Conservation (phyloP, 768 basidiomycete genomes). For the Lactarius trivialis region DNA sequence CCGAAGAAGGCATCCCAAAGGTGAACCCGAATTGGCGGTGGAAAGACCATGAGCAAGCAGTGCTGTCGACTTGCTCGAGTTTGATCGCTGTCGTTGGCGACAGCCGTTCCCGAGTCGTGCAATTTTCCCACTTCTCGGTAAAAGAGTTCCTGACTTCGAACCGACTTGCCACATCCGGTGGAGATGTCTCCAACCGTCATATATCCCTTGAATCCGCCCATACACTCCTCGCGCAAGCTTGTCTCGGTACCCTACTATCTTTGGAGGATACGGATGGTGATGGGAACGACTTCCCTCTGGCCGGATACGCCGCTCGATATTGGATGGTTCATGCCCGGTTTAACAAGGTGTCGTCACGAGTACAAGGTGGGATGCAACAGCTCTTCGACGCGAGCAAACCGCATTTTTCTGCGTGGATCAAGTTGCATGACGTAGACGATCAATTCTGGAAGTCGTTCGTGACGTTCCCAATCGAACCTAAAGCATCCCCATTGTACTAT, state of each 20-base stretch:
- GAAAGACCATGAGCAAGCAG: neutral
- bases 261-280: neutral
- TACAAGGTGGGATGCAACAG: neutral
- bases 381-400: neutral
- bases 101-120: neutral
- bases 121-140: neutral
- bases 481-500: neutral
- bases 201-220: neutral
- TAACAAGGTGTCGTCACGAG: neutral
- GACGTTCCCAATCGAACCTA: neutral
- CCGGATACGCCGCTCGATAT: neutral
- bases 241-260: neutral
- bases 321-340: neutral
- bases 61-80: neutral
- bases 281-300: neutral
- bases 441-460: neutral
- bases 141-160: neutral
- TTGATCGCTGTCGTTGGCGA: neutral
- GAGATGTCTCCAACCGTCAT: neutral
- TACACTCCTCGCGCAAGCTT: neutral
- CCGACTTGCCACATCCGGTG: neutral
- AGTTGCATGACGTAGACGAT: neutral
- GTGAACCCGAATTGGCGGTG: neutral
- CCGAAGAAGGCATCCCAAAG: neutral
- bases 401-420: neutral